Evolutionary conservation across 139 green algal species (phyloP).

Genomic region (Picochlorum sp.): DNA sequence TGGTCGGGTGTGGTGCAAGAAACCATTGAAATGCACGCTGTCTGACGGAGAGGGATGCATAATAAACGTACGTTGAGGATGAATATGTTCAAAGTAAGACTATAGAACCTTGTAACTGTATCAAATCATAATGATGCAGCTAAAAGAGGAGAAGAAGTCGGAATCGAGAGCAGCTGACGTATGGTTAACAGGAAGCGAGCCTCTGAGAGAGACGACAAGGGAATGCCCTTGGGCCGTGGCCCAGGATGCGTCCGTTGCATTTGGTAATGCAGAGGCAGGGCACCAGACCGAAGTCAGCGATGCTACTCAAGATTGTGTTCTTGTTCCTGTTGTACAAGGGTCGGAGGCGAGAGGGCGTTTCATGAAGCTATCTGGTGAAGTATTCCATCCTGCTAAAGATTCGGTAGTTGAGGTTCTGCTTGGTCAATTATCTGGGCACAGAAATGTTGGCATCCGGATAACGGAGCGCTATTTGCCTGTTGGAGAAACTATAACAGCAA

Average conservation of each 20-base stretch:
- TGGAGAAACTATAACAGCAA: constrained; percentile 10
- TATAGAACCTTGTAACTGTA: too few relatives aligned
- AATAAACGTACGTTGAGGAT: too few relatives aligned
- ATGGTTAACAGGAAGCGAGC: constrained; percentile 6
- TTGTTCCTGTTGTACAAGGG: constrained; percentile 15
- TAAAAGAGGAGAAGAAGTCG: constrained; percentile 13
- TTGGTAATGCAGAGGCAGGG: not conserved
- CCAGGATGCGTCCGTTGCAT: not conserved
- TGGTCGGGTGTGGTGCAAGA: constrained; percentile 9
- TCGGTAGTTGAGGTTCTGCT: not conserved
- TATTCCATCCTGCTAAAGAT: not conserved
- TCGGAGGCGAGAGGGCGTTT: constrained; percentile 1
- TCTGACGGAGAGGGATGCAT: constrained; percentile 6
- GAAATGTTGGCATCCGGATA: not conserved
- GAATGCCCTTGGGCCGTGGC: constrained; percentile 14
- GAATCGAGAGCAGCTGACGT: constrained; percentile 1
- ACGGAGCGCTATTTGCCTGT: constrained; percentile 6
- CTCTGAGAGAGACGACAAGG: not conserved
- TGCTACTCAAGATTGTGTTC: not conserved
- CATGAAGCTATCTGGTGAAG: constrained; percentile 7
- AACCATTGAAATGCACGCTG: constrained; percentile 9
- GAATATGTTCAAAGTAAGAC: too few relatives aligned
- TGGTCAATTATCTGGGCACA: constrained; percentile 1
- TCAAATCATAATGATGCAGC: too few relatives aligned
- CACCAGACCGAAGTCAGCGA: not conserved